Base-by-base conservation (phyloP, 2,329 filamentous ascomycete species). In the Chrysoporthe puriensis region DNA sequence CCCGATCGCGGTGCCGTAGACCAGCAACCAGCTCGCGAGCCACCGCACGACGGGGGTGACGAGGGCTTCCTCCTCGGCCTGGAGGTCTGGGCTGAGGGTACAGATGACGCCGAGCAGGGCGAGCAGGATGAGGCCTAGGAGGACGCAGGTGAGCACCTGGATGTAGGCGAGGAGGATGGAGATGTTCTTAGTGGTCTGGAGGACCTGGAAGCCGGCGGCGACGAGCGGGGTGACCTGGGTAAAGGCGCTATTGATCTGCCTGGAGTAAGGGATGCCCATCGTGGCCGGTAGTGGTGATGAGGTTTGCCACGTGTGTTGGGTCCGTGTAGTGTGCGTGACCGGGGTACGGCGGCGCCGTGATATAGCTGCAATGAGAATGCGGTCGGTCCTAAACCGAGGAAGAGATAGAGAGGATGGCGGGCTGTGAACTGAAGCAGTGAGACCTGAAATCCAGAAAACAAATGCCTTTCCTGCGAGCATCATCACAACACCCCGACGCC, bases 191-290 rank as follows among this genome's bases (percentile, higher is more conserved):
- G 68, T 70, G 21, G 68, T 70, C 18, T 70, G 68, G 0, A 70
- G 68, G 59, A 70, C 68, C 18, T 70, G 26, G 46, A 68, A 70
- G 21, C 66, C 68, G 7, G 68, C 68, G 3, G 66, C 68, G 43
- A 70, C 66, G 43, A 69, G 67, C 8, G 69, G 67, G 1, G 69
- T 63, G 32, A 70, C 67, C 36, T 70, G 66, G 42, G 61, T 52
- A 62, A 69, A 69, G 36, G 66, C 66, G 16, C 48, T 50, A 62
- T 65, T 64, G 57, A 69, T 69, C 14, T 70, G 62, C 6, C 59
- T 62, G 9, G 68, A 70, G 63, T 70, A 70, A 14, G 68, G 68
- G 18, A 70, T 70, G n/a, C 68, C 68, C 68, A 70, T 70, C 4
- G 43, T 52, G 54, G 3, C 9, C 5, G 14, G 18, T 11, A 9